phyloP scores from a whole-genome alignment of 176 grass and related monocot species.

The maize (Zea mays) region Zm-B73-REFERENCE-NAM-5.0 NC_050098.1:99406001-99406500 shows the following conservation, averaged over 20 bases:
- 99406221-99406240: background rate
- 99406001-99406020: constrained; percentile 94
- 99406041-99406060: constrained; percentile 77
- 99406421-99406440: too few species aligned
- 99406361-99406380: too few species aligned
- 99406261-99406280: background rate
- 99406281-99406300: too few species aligned
- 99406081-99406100: constrained; percentile 79
- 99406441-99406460: too few species aligned
- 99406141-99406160: background rate
- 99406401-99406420: too few species aligned
- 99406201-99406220: background rate
- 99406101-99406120: constrained; percentile 72
- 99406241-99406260: constrained; percentile 5
- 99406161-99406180: constrained; percentile 16
- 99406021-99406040: constrained; percentile 86
- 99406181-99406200: background rate
- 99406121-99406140: constrained; percentile 73
- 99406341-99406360: too few species aligned
- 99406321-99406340: too few species aligned
- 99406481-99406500: too few species aligned
- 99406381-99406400: too few species aligned
- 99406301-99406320: too few species aligned
- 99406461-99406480: too few species aligned
- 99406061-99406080: constrained; percentile 84